Conservation (phyloP, 371 early-diverging fungal species). For the Rhizopus microsporus region DNA sequence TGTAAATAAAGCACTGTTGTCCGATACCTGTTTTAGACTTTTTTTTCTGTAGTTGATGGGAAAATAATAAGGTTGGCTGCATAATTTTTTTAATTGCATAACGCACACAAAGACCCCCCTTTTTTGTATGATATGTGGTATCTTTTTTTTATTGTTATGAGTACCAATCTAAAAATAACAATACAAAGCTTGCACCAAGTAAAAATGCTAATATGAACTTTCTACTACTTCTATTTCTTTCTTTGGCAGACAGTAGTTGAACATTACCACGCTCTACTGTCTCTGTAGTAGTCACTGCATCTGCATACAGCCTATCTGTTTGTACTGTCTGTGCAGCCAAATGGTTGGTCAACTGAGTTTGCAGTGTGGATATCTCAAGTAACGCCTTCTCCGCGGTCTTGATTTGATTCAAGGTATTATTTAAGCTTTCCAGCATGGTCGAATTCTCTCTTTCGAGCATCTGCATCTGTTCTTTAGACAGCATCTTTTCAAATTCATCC, state of each 20-base stretch:
- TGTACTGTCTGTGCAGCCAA: conserved; percentile 67
- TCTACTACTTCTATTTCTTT: conserved; percentile 58
- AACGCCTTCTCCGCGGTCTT: conserved; percentile 67
- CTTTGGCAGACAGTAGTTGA: conserved; percentile 54
- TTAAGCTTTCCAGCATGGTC: conserved; percentile 59
- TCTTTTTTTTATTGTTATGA: conserved; percentile 37
- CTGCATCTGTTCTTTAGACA: conserved; percentile 62
- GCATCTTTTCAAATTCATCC: conserved; percentile 11
- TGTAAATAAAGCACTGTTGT: background rate
- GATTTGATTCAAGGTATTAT: conserved; percentile 63
- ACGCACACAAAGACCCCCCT: background rate
- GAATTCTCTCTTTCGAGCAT: conserved; percentile 65
- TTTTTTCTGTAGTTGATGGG: too few relatives aligned
- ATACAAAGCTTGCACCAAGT: conserved; percentile 61
- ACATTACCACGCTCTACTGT: conserved; percentile 63
- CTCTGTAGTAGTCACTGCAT: conserved; percentile 63
- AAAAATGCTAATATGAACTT: conserved; percentile 67
- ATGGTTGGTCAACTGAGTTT: conserved; percentile 63
- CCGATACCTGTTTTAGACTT: background rate
- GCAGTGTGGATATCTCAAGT: conserved; percentile 68
- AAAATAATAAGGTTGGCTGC: background rate
- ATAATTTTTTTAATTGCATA: too few relatives aligned
- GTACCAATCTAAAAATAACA: conserved; percentile 77
- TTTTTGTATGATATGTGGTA: background rate
- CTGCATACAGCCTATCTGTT: conserved; percentile 68